These are phyloP conservation scores for Mixia osmundae DNA, from an alignment of 1,284 basidiomycete species.

Conservation along the genomic window DNA sequence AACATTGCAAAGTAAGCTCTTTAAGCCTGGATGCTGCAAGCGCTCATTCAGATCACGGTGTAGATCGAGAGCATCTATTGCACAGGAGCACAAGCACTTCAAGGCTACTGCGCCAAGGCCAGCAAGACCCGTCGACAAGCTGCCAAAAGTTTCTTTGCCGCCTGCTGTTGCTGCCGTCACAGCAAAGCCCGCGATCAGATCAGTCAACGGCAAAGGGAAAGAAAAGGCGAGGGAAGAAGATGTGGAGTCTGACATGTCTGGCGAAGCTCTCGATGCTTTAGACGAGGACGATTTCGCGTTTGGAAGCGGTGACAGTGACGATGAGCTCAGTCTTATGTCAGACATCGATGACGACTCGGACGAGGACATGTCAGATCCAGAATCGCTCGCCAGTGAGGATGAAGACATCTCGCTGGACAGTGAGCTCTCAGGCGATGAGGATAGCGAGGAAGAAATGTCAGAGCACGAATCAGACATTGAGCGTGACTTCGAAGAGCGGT, in stretches of 20 bases:
- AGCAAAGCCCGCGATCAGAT: constrained; percentile 3
- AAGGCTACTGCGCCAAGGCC: constrained; percentile 34
- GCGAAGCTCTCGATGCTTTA: constrained; percentile 36
- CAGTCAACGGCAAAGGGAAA: constrained; percentile 21
- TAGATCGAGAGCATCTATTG: constrained; percentile 5
- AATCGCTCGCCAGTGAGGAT: too few relatives aligned
- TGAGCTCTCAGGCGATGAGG: constrained; percentile 42
- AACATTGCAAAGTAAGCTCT: constrained; percentile 40
- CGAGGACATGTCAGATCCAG: too few relatives aligned
- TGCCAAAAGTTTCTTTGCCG: constrained; percentile 32
- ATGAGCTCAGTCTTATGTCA: constrained; percentile 32
- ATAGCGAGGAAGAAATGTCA: constrained; percentile 31
- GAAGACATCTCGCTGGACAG: too few relatives aligned
- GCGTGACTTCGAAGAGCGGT: constrained; percentile 14
- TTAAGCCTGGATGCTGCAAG: constrained; percentile 1
- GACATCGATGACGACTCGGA: constrained; percentile 23
- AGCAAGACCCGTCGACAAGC: constrained; percentile 39
- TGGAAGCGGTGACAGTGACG: constrained; percentile 10
- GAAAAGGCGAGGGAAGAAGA: constrained; percentile 37
- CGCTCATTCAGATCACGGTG: background rate
- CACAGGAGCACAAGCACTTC: constrained; percentile 54
- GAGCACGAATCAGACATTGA: constrained; percentile 23
- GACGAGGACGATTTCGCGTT: constrained; percentile 25
- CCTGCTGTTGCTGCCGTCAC: constrained; percentile 30
- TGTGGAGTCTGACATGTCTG: too few relatives aligned